Conservation (phyloP, 2,329 filamentous ascomycete genomes). For the Davidsoniella neocaledoniae region DNA sequence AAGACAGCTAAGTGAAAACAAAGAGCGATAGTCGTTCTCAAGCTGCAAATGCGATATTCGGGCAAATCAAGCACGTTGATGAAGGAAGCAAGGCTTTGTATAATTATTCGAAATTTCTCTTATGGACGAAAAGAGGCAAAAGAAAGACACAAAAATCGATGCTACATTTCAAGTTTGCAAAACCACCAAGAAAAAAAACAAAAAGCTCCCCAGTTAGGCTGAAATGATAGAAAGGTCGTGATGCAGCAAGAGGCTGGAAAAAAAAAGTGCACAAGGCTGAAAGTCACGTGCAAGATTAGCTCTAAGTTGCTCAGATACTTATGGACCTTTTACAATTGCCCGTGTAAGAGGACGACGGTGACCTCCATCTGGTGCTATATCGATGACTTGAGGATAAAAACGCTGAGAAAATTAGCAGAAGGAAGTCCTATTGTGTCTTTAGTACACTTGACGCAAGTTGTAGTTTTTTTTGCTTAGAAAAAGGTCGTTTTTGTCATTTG, state of each 20-base stretch:
- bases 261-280: constrained; percentile 12
- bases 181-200: background rate
- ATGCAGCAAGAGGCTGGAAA: constrained; percentile 8
- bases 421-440: background rate
- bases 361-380: background rate
- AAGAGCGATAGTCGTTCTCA: no score
- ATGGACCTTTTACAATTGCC: background rate
- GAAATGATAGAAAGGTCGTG: background rate
- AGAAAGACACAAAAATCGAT: no score
- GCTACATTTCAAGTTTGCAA: no score
- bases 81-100: no score
- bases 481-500: no score
- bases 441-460: no score
- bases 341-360: background rate
- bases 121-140: no score
- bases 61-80: no score
- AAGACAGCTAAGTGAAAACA: background rate
- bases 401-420: background rate
- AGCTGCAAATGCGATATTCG: background rate
- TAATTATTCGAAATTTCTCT: no score
- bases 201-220: background rate
- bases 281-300: constrained; percentile 3
- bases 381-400: no score
- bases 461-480: no score
- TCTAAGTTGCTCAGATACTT: background rate